phyloP scores from a whole-genome alignment of 2,329 filamentous ascomycete genomes.

The Nemania sp. region DNA sequence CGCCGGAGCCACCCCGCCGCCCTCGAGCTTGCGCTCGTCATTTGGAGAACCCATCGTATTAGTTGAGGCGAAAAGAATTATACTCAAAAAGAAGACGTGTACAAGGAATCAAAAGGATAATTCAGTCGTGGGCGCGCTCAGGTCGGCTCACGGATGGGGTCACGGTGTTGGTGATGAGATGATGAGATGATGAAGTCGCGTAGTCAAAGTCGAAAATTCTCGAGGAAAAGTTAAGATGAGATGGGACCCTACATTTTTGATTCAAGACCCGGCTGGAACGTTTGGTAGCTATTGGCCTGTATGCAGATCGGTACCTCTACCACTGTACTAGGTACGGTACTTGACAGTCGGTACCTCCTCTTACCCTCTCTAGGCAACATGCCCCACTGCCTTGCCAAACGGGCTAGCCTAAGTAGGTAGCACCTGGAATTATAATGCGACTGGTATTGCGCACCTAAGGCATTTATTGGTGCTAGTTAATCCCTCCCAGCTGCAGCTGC shows the following conservation, averaged over 20 bases:
- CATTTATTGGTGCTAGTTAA: background rate
- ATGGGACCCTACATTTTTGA: constrained; percentile 21
- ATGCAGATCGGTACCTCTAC: constrained; percentile 26
- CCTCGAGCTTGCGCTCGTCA: constrained; percentile 35
- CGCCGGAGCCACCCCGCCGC: constrained; percentile 28
- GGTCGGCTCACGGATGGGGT: background rate
- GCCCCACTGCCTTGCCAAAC: background rate
- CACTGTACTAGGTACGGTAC: background rate
- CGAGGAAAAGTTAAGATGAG: constrained; percentile 17
- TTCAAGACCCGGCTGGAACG: constrained; percentile 16
- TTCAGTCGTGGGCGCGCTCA: constrained; percentile 1
- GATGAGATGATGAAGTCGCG: constrained; percentile 17
- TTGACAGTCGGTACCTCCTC: background rate
- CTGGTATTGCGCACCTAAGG: no score
- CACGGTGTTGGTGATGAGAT: constrained; percentile 9
- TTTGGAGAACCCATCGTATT: constrained; percentile 23
- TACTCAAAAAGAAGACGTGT: background rate
- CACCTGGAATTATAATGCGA: no score
- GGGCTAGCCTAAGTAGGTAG: no score
- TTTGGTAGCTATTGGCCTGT: background rate
- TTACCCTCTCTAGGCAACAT: background rate
- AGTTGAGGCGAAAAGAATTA: constrained; percentile 13
- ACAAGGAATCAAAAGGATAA: background rate
- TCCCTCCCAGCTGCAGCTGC: constrained; percentile 5
- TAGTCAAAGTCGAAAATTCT: constrained; percentile 17